These are phyloP conservation scores for Scytalidium sp. DNA, from an alignment of 2,329 filamentous ascomycete genomes.

Conservation along the genomic window DNA sequence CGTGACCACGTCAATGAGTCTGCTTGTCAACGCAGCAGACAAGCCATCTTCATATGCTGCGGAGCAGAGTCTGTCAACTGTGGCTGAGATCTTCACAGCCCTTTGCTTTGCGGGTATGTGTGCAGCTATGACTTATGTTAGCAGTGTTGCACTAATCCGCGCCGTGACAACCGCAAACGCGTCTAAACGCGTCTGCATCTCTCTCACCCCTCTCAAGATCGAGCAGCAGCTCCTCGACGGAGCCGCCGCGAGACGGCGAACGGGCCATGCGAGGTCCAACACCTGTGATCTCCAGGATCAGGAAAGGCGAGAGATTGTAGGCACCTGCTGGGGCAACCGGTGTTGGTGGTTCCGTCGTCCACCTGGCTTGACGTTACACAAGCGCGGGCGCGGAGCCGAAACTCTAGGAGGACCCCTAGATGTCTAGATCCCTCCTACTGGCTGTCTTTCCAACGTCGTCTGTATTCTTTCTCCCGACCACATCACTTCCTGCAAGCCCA, in stretches of 20 bases:
- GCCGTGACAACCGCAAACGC: background rate
- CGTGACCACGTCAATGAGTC: slow-evolving; percentile 65
- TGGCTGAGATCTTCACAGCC: slow-evolving; percentile 56
- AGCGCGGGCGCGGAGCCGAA: background rate
- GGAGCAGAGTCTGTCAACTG: slow-evolving; percentile 60
- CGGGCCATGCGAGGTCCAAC: slow-evolving; percentile 6
- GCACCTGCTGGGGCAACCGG: background rate
- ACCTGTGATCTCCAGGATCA: background rate
- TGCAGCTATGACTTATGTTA: slow-evolving; percentile 42
- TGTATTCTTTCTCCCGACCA: background rate
- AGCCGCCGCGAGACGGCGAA: slow-evolving; percentile 6
- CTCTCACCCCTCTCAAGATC: slow-evolving; percentile 23
- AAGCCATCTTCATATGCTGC: slow-evolving; percentile 68
- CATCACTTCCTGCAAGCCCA: background rate
- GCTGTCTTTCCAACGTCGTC: background rate
- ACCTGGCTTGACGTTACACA: background rate
- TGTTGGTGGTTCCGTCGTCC: background rate
- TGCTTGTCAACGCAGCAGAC: slow-evolving; percentile 53
- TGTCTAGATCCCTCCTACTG: background rate
- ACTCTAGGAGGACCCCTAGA: background rate
- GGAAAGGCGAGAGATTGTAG: background rate
- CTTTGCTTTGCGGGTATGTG: slow-evolving; percentile 65
- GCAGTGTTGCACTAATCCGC: slow-evolving; percentile 3
- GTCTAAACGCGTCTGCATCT: slow-evolving; percentile 15
- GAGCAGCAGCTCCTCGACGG: slow-evolving; percentile 17